Evolutionary conservation across 805 yeast species (phyloP).

Genomic region (Ogataea methanolica): DNA sequence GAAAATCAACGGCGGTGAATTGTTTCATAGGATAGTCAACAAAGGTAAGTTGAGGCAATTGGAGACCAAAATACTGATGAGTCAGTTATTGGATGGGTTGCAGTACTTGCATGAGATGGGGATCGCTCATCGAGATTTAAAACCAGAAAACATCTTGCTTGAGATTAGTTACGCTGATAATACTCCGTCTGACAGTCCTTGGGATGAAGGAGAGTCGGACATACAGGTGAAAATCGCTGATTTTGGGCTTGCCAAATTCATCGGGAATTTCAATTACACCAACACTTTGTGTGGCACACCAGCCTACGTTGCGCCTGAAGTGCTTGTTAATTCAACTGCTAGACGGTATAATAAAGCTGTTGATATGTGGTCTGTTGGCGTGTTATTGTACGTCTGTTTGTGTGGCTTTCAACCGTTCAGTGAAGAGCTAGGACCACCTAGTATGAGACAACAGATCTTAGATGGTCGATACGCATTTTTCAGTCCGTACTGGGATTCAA

Average conservation of each 20-base stretch:
- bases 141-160: constrained; percentile 81
- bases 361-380: constrained; percentile 83
- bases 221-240: constrained; percentile 74
- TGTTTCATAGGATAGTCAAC: constrained; percentile 65
- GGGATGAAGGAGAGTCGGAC: constrained; percentile 58
- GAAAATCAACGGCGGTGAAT: constrained; percentile 69
- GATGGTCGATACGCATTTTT: constrained; percentile 67
- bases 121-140: constrained; percentile 88
- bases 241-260: constrained; percentile 67
- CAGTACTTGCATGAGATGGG: constrained; percentile 88
- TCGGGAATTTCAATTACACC: constrained; percentile 71
- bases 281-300: constrained; percentile 84
- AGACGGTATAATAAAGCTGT: constrained; percentile 64
- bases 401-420: constrained; percentile 87
- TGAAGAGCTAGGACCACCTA: constrained; percentile 76
- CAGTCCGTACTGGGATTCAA: constrained; percentile 76
- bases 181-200: constrained; percentile 33
- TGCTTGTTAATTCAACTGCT: constrained; percentile 45
- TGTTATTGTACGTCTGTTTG: constrained; percentile 67
- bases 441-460: constrained; percentile 69
- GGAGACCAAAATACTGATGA: constrained; percentile 57
- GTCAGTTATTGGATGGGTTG: constrained; percentile 55
- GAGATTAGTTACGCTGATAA: constrained; percentile 38
- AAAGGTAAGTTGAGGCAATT: constrained; percentile 57
- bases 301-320: constrained; percentile 84